Percentiles rank a stretch among this genome's conserved stretches.
Conservation (phyloP, 148 eudicot species). For the Agrostemma githago region DNA sequence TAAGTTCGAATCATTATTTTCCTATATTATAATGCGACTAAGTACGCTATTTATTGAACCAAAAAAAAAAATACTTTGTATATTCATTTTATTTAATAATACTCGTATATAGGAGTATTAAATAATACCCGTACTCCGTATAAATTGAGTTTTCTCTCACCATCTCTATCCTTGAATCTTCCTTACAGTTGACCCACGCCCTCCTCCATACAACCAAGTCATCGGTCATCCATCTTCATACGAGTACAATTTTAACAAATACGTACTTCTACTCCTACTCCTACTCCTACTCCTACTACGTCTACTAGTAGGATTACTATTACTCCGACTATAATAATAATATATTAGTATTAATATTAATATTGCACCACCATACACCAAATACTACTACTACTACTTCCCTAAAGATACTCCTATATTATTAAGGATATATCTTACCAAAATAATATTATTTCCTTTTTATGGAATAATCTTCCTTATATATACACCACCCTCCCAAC, state of each 20-base stretch:
- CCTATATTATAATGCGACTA: no score
- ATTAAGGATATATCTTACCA: not conserved
- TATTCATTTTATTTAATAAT: no score
- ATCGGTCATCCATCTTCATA: not conserved
- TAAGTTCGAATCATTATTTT: no score
- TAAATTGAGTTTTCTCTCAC: no score
- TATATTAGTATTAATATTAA: no score
- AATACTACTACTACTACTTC: not conserved
- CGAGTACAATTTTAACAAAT: not conserved
- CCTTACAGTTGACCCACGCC: constrained; percentile 59
- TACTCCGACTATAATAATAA: no score
- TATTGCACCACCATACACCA: not conserved
- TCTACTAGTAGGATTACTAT: not conserved
- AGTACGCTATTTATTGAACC: no score
- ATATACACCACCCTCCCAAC: constrained; percentile 15
- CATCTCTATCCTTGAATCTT: constrained; percentile 45
- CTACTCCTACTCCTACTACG: not conserved
- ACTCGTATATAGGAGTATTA: no score
- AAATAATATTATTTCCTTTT: not conserved
- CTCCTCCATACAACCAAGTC: constrained; percentile 17
- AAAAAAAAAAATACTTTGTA: no score
- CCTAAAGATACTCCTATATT: no score
- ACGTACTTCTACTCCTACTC: not conserved
- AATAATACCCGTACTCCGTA: no score
- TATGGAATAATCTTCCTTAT: constrained; percentile 17